A percentile compares a stretch with the other conserved stretches of the same genome.
phyloP scores from a whole-genome alignment of 805 yeast genomes.

The Zygoascus ofunaensis region DNA sequence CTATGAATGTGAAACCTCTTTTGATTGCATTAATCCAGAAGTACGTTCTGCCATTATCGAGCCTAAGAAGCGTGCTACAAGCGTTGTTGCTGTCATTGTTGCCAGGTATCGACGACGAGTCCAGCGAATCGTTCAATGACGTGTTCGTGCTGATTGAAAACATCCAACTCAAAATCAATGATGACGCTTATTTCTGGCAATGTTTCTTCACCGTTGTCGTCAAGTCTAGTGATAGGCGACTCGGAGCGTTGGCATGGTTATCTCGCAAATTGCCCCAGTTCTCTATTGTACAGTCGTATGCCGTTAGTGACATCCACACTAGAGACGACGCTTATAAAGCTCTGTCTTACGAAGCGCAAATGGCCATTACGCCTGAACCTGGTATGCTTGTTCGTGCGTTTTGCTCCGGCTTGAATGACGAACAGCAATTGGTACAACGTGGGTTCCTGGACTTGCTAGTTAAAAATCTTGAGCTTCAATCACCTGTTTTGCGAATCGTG shows the following conservation, averaged over 20 bases:
- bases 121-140: conserved; percentile 68
- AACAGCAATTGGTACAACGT: conserved; percentile 64
- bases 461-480: conserved; percentile 55
- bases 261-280: conserved; percentile 56
- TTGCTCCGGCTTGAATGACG: conserved; percentile 57
- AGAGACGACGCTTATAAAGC: conserved; percentile 8
- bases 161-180: conserved; percentile 46
- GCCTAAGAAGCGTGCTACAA: conserved; percentile 49
- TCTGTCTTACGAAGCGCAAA: conserved; percentile 44
- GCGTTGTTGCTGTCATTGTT: conserved; percentile 67
- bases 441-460: conserved; percentile 80
- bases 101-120: conserved; percentile 89
- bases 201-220: conserved; percentile 65
- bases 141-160: conserved; percentile 51
- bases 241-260: conserved; percentile 79
- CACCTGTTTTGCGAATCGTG: conserved; percentile 43
- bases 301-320: not conserved
- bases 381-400: conserved; percentile 72
- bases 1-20: conserved; percentile 78
- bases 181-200: conserved; percentile 82
- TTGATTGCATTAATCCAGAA: conserved; percentile 53
- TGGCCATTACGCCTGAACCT: conserved; percentile 65
- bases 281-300: conserved; percentile 4
- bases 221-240: conserved; percentile 66
- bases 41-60: conserved; percentile 44